Percentiles rank a stretch among this genome's conserved stretches.
These are phyloP conservation scores for Petrea volubilis DNA, from an alignment of 257 asterid species.

Conservation along the genomic window DNA sequence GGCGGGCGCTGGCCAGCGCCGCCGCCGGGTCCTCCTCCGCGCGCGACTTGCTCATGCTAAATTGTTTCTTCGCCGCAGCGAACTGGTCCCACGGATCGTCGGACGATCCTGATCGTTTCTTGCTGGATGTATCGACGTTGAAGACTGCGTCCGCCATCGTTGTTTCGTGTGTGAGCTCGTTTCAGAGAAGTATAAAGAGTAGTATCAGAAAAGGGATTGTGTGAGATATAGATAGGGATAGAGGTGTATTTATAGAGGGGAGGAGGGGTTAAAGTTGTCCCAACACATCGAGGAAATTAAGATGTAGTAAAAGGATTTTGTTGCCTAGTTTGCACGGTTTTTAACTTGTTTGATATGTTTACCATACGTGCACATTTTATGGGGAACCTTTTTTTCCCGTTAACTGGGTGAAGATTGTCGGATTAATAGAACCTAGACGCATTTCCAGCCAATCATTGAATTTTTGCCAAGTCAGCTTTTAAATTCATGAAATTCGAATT, in stretches of 20 bases:
- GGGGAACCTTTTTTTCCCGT: not conserved
- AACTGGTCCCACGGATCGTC: conserved; percentile 47
- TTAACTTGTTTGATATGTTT: not conserved
- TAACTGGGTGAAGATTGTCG: not conserved
- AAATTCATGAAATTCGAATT: not conserved
- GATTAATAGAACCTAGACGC: not conserved
- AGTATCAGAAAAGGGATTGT: not conserved
- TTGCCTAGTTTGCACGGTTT: not conserved
- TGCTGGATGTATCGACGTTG: conserved; percentile 26
- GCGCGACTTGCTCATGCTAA: not conserved
- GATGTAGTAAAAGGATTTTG: not conserved
- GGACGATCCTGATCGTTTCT: conserved; percentile 51
- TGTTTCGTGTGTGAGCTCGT: not conserved
- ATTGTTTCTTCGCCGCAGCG: conserved; percentile 46
- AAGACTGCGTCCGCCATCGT: conserved; percentile 53
- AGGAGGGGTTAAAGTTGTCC: not conserved
- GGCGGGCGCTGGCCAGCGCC: conserved; percentile 83
- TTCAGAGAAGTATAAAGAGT: not conserved
- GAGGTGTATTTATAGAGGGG: conserved; percentile 10
- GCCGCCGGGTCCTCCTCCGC: conserved; percentile 72
- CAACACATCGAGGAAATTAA: not conserved
- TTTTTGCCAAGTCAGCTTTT: not conserved
- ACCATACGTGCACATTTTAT: not conserved
- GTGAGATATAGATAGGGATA: not conserved
- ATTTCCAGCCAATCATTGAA: not conserved